Conservation (phyloP, 2,329 filamentous ascomycete genomes). For the Aureobasidium vineae region DNA sequence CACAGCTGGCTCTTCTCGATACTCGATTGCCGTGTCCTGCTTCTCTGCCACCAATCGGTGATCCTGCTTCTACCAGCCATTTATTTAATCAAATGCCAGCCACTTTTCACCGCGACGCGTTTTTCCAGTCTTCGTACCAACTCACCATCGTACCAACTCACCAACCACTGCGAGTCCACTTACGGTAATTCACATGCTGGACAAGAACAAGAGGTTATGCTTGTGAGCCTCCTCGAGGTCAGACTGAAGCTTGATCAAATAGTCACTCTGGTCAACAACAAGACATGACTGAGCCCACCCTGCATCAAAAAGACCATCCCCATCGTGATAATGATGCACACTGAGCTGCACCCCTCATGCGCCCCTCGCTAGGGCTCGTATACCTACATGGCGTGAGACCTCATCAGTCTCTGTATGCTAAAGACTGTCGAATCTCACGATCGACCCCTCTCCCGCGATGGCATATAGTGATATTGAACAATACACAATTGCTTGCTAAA, state of each 20-base stretch:
- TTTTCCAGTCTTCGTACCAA: neutral
- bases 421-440: neutral
- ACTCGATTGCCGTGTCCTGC: neutral
- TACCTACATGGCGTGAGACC: constrained; percentile 16
- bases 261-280: neutral
- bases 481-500: neutral
- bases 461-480: neutral
- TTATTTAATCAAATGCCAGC: neutral
- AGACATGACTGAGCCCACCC: neutral
- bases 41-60: neutral
- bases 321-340: neutral
- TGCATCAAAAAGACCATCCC: neutral
- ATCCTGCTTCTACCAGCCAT: neutral
- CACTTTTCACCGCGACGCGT: neutral
- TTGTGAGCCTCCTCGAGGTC: neutral
- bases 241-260: neutral
- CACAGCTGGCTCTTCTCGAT: neutral
- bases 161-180: neutral
- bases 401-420: neutral
- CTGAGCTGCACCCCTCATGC: constrained; percentile 12
- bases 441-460: neutral
- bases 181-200: neutral
- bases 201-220: neutral
- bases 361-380: neutral
- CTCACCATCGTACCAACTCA: neutral